Conservation (phyloP, 768 basidiomycete genomes). For the Termitomyces sp. region DNA sequence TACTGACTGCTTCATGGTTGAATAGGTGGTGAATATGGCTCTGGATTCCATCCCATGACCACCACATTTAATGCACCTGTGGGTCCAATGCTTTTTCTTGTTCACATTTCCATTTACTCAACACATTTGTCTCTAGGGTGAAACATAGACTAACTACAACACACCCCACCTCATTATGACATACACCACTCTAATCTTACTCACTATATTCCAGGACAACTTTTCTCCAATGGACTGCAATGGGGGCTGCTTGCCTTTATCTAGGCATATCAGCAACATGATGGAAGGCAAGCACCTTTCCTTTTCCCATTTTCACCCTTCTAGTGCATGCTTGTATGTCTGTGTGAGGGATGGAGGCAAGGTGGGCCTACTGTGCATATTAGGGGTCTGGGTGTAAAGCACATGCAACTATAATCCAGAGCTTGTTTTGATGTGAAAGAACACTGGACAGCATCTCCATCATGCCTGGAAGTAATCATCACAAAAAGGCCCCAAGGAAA, state of each 20-base stretch:
- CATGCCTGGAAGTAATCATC: constrained; percentile 52
- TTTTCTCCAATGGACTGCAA: constrained; percentile 63
- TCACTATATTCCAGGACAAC: constrained; percentile 85
- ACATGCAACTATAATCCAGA: not conserved
- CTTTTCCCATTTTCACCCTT: not conserved
- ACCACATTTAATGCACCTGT: constrained; percentile 1
- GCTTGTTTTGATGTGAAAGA: constrained; percentile 1
- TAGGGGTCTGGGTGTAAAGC: not conserved
- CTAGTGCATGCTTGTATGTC: not conserved
- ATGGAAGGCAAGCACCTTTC: constrained; percentile 61
- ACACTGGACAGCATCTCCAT: constrained; percentile 57
- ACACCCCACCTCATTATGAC: constrained; percentile 88
- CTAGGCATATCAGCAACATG: constrained; percentile 61
- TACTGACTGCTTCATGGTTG: not conserved
- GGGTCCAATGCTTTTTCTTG: constrained; percentile 2
- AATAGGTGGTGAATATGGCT: constrained; percentile 53
- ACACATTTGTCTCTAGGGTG: constrained; percentile 17
- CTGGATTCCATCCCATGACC: constrained; percentile 75
- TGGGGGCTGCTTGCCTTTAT: constrained; percentile 68
- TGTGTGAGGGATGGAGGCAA: too few relatives aligned
- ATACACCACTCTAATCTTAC: constrained; percentile 81
- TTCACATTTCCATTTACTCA: not conserved
- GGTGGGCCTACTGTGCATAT: too few relatives aligned
- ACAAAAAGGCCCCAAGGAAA: too few relatives aligned
- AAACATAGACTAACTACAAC: constrained; percentile 45